phyloP scores from a whole-genome alignment of 2,329 filamentous ascomycete species.

The Neophaeococcomyces aloes region DNA sequence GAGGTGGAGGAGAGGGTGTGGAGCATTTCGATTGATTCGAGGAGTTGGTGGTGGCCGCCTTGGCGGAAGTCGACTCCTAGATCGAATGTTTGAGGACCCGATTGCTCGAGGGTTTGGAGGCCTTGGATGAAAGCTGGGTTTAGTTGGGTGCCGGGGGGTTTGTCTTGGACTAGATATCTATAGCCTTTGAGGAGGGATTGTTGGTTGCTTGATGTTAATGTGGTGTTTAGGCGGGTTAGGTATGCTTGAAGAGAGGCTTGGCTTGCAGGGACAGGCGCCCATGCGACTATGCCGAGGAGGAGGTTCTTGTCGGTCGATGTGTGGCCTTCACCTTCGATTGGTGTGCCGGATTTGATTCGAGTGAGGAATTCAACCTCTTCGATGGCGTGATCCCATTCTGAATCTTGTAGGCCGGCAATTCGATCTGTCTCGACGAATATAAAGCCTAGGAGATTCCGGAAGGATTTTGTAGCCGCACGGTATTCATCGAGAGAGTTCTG shows the following conservation, averaged over 20 bases:
- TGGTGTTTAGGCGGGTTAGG: conserved; percentile 41
- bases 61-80: conserved; percentile 70
- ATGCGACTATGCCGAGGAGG: conserved; percentile 64
- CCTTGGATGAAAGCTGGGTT: conserved; percentile 53
- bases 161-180: conserved; percentile 72
- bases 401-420: conserved; percentile 46
- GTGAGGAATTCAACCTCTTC: conserved; percentile 61
- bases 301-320: conserved; percentile 40
- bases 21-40: conserved; percentile 62
- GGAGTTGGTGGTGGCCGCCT: conserved; percentile 63
- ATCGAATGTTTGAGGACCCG: conserved; percentile 51
- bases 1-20: conserved; percentile 45
- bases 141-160: conserved; percentile 56
- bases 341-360: conserved; percentile 53
- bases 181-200: conserved; percentile 61
- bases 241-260: conserved; percentile 53
- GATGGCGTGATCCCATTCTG: conserved; percentile 57
- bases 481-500: conserved; percentile 59
- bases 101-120: conserved; percentile 35
- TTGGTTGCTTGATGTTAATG: neutral
- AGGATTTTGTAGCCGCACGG: conserved; percentile 31
- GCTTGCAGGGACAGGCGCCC: conserved; percentile 70
- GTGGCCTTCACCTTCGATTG: conserved; percentile 50
- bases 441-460: conserved; percentile 52
- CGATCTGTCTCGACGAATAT: conserved; percentile 78